Conservation (phyloP, 495 filamentous ascomycete genomes). For the Amphirosellinia nigrospora region DNA sequence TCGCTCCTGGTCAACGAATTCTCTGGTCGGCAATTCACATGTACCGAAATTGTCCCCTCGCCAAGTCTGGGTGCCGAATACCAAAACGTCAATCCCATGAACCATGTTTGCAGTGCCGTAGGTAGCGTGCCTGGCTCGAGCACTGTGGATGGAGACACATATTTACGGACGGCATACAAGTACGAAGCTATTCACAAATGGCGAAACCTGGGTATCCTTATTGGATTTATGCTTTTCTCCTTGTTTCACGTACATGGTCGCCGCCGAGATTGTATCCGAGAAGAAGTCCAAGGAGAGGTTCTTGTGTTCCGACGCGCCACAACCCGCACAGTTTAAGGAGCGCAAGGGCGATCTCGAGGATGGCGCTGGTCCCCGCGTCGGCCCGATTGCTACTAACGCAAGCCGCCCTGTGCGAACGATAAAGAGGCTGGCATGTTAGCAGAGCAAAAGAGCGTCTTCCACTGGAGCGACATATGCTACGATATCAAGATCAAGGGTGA, state of each 20-base stretch:
- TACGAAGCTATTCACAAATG: conserved; percentile 71
- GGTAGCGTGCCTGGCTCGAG: conserved; percentile 65
- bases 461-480: conserved; percentile 86
- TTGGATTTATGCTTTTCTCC: conserved; percentile 75
- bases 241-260: conserved; percentile 67
- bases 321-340: conserved; percentile 62
- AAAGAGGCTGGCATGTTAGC: conserved; percentile 57
- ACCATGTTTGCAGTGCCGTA: conserved; percentile 65
- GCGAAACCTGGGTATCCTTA: conserved; percentile 83
- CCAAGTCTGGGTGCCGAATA: conserved; percentile 52
- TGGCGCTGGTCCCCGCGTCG: conserved; percentile 51
- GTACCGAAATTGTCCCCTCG: conserved; percentile 61
- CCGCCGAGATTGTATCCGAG: conserved; percentile 76
- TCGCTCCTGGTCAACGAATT: conserved; percentile 92
- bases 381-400: conserved; percentile 46
- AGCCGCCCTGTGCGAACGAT: conserved; percentile 49
- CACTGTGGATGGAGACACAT: conserved; percentile 69
- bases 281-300: conserved; percentile 86
- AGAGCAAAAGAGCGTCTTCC: conserved; percentile 72
- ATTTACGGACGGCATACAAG: conserved; percentile 63
- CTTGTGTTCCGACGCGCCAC: conserved; percentile 80
- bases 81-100: conserved; percentile 40
- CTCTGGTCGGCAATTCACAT: conserved; percentile 66
- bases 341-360: conserved; percentile 61
- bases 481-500: conserved; percentile 87